phyloP scores from a whole-genome alignment of 2,329 filamentous ascomycete species.

The Fusarium virguliforme region DNA sequence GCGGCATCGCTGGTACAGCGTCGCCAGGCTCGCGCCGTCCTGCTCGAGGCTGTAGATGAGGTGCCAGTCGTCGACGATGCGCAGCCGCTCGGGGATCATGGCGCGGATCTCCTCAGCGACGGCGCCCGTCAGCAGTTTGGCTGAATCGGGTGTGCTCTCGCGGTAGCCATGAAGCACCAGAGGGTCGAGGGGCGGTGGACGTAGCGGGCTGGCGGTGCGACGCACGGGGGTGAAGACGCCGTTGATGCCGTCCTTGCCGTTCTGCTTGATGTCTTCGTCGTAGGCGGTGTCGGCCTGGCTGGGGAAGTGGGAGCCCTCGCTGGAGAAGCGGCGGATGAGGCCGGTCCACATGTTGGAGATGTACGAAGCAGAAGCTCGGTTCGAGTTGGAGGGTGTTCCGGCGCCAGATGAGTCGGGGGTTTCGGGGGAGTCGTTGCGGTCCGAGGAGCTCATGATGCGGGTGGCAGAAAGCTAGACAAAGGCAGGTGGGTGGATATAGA shows the following conservation, averaged over 20 bases:
- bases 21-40: conserved; percentile 89
- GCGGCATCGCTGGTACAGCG: conserved; percentile 86
- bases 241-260: conserved; percentile 64
- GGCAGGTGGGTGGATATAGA: not conserved
- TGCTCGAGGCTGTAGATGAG: conserved; percentile 92
- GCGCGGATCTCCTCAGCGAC: conserved; percentile 95
- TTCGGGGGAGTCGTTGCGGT: conserved; percentile 46
- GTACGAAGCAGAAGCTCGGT: conserved; percentile 50
- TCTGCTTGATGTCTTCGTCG: conserved; percentile 36
- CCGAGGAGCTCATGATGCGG: conserved; percentile 44
- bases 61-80: conserved; percentile 89
- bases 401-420: conserved; percentile 46
- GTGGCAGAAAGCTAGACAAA: not conserved
- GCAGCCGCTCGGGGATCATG: conserved; percentile 87
- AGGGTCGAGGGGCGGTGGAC: conserved; percentile 90
- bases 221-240: conserved; percentile 68
- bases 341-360: conserved; percentile 68
- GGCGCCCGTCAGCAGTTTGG: conserved; percentile 77
- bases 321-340: conserved; percentile 77
- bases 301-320: conserved; percentile 59
- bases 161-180: conserved; percentile 79
- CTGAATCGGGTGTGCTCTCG: conserved; percentile 70
- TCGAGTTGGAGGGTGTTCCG: conserved; percentile 44
- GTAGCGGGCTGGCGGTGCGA: conserved; percentile 83
- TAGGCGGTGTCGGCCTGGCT: conserved; percentile 51